Evolutionary conservation across 2,329 filamentous ascomycete species (phyloP).

Genomic region (Trichoderma lentiforme): DNA sequence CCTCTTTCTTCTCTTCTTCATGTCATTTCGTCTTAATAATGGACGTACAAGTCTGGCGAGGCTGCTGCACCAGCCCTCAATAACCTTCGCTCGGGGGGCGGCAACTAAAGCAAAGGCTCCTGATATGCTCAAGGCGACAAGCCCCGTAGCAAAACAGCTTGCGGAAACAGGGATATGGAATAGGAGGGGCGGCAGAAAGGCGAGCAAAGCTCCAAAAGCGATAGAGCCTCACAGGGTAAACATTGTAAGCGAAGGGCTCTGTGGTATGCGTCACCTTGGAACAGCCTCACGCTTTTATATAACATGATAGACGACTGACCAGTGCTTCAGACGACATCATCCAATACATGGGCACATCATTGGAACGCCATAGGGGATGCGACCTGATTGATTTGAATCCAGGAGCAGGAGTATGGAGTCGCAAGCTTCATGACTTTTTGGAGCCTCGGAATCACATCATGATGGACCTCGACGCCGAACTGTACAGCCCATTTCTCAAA

Average conservation of each 20-base stretch:
- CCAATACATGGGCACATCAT: constrained; percentile 62
- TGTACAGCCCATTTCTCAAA: constrained; percentile 60
- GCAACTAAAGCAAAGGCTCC: constrained; percentile 12
- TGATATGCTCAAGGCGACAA: constrained; percentile 21
- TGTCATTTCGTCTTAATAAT: constrained; percentile 18
- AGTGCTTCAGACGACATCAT: constrained; percentile 60
- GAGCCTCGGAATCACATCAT: constrained; percentile 80
- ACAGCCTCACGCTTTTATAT: not conserved
- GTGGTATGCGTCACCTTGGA: constrained; percentile 35
- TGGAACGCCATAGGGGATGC: constrained; percentile 70
- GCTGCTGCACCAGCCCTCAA: constrained; percentile 12
- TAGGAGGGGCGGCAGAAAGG: constrained; percentile 18
- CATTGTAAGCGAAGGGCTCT: constrained; percentile 50
- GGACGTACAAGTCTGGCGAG: constrained; percentile 16
- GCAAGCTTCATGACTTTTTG: constrained; percentile 69
- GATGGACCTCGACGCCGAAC: constrained; percentile 64
- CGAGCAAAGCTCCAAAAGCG: not conserved
- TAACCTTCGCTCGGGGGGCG: constrained; percentile 13
- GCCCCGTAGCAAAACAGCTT: constrained; percentile 27
- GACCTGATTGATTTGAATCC: constrained; percentile 88
- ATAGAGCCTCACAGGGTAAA: constrained; percentile 46
- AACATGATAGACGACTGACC: not conserved
- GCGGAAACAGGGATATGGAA: constrained; percentile 29
- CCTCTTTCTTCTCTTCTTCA: constrained; percentile 3
- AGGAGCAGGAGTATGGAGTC: constrained; percentile 74